Evolutionary conservation across 2,329 filamentous ascomycete species (phyloP).

Genomic region (Aspergillus pseudoterreus): DNA sequence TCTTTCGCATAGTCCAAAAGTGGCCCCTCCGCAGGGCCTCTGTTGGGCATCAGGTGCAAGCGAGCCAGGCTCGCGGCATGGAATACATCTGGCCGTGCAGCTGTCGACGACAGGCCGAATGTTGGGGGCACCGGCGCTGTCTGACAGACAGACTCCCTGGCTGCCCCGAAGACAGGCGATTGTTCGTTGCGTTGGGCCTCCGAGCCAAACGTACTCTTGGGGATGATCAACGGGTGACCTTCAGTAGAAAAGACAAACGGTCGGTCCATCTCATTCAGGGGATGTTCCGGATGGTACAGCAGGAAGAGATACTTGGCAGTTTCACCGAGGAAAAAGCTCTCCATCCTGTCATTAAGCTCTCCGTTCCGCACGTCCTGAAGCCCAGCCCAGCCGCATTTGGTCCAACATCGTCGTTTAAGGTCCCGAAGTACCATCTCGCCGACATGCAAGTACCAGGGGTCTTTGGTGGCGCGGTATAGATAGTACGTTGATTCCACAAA

Average conservation of each 20-base stretch:
- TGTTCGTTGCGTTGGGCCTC: conserved; percentile 9
- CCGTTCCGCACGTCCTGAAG: conserved; percentile 78
- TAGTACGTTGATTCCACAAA: conserved; percentile 98
- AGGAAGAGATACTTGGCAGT: conserved; percentile 95
- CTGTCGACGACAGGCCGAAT: conserved; percentile 73
- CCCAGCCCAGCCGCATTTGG: conserved; percentile 88
- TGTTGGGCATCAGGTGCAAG: conserved; percentile 67
- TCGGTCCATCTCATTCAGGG: conserved; percentile 79
- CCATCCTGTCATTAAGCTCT: conserved; percentile 90
- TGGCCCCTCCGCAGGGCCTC: conserved; percentile 55
- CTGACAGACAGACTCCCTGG: conserved; percentile 59
- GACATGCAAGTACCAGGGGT: conserved; percentile 94
- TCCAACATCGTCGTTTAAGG: conserved; percentile 83
- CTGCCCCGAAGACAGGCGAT: conserved; percentile 6
- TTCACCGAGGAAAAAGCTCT: conserved; percentile 96
- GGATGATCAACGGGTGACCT: conserved; percentile 87
- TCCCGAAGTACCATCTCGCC: conserved; percentile 93
- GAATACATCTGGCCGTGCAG: conserved; percentile 76
- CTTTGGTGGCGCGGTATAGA: conserved; percentile 86
- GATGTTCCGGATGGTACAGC: conserved; percentile 80
- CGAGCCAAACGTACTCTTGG: conserved; percentile 42
- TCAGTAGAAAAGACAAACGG: conserved; percentile 95
- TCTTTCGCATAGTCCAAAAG: conserved; percentile 52
- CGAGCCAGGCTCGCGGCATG: conserved; percentile 83
- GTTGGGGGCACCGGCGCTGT: conserved; percentile 56